These are phyloP conservation scores for Paraphaeosphaeria minitans DNA, from an alignment of 2,329 filamentous ascomycete genomes.

Conservation along the genomic window DNA sequence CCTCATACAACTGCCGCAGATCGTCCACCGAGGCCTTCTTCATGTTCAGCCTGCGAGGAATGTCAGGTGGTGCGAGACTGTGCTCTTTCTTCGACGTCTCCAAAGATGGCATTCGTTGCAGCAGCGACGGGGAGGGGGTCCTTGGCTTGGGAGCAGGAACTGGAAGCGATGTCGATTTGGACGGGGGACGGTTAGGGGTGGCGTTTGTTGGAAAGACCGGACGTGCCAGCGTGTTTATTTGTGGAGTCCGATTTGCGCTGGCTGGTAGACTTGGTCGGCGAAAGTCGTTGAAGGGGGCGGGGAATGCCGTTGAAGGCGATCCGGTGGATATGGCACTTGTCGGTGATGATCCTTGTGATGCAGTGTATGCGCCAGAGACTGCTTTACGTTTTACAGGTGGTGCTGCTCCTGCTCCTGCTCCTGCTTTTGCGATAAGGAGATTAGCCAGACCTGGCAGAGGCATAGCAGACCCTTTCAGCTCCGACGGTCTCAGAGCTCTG, in stretches of 20 bases:
- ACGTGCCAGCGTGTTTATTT: slow-evolving; percentile 45
- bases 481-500: slow-evolving; percentile 14
- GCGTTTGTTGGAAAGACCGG: slow-evolving; percentile 40
- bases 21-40: slow-evolving; percentile 55
- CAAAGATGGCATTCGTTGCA: slow-evolving; percentile 55
- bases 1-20: slow-evolving; percentile 55
- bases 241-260: slow-evolving; percentile 35
- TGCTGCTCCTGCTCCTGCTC: background rate
- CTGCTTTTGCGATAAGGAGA: slow-evolving; percentile 15
- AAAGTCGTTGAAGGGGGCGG: slow-evolving; percentile 23
- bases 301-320: slow-evolving; percentile 15
- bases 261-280: slow-evolving; percentile 40
- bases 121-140: slow-evolving; percentile 49
- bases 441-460: slow-evolving; percentile 29
- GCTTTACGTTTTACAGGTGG: slow-evolving; percentile 26
- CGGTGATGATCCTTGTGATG: slow-evolving; percentile 23
- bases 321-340: slow-evolving; percentile 23
- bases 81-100: slow-evolving; percentile 35
- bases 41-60: slow-evolving; percentile 47
- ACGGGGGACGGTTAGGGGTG: slow-evolving; percentile 30
- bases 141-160: slow-evolving; percentile 37
- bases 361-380: slow-evolving; percentile 14
- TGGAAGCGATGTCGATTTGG: slow-evolving; percentile 39
- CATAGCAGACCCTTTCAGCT: slow-evolving; percentile 15
- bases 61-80: slow-evolving; percentile 19